These are phyloP conservation scores for Triangularia verruculosa DNA, from an alignment of 2,329 filamentous ascomycete species.

Conservation along the genomic window DNA sequence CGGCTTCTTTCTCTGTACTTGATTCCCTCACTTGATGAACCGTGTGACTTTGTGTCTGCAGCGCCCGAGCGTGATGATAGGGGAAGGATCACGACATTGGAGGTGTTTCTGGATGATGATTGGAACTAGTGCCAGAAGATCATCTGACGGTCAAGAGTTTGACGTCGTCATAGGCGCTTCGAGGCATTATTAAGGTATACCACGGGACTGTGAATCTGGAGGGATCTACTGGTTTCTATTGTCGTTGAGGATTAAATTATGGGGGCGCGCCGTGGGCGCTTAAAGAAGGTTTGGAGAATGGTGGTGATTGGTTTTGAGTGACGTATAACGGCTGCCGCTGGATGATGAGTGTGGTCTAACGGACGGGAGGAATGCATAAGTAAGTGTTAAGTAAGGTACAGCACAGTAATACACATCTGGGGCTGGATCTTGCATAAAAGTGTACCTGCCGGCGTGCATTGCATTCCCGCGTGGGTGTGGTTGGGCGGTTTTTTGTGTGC, in stretches of 20 bases:
- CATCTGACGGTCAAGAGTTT: not conserved
- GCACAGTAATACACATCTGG: not conserved
- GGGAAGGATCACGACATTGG: too few relatives aligned
- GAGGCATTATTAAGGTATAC: not conserved
- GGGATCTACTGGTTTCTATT: not conserved
- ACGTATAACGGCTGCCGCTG: not conserved
- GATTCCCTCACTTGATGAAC: not conserved
- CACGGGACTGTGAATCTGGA: not conserved
- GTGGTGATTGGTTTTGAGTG: not conserved
- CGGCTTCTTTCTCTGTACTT: not conserved
- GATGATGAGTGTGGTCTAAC: too few relatives aligned
- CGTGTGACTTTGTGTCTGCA: not conserved
- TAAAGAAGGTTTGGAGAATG: not conserved
- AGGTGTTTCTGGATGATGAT: not conserved
- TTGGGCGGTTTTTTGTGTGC: not conserved
- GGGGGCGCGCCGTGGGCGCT: not conserved
- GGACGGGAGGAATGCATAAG: not conserved
- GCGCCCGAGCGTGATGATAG: too few relatives aligned
- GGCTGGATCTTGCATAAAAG: slow-evolving; percentile 5
- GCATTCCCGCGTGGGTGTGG: not conserved
- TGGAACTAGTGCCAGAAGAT: not conserved
- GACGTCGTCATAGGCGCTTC: not conserved
- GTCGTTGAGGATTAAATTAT: not conserved
- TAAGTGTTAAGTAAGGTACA: too few relatives aligned
- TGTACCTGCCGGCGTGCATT: not conserved